These are phyloP conservation scores for Globisporangium splendens DNA, from an alignment of 352 stramenopile species.

Conservation along the genomic window DNA sequence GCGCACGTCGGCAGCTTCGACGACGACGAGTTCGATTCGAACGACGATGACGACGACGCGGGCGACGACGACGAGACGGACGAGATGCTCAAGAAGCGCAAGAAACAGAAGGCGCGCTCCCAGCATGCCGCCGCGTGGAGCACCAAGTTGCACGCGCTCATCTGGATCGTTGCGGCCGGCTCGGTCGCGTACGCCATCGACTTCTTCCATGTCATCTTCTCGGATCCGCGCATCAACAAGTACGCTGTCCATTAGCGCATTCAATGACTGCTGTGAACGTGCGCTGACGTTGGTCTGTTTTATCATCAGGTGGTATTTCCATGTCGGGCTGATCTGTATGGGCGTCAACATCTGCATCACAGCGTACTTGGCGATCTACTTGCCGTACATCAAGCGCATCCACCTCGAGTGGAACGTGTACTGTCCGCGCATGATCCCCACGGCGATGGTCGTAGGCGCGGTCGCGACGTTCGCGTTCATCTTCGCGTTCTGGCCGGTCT, in stretches of 20 bases:
- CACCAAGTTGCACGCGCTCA: constrained; percentile 66
- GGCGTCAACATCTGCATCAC: constrained; percentile 86
- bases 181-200: constrained; percentile 60
- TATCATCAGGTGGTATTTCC: constrained; percentile 86
- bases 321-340: constrained; percentile 71
- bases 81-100: constrained; percentile 22
- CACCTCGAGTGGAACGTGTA: constrained; percentile 89
- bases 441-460: constrained; percentile 68
- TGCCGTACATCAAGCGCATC: constrained; percentile 83
- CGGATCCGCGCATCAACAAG: constrained; percentile 49
- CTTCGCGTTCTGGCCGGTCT: constrained; percentile 89
- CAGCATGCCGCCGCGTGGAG: constrained; percentile 55
- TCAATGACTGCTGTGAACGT: neutral
- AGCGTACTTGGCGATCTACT: constrained; percentile 80
- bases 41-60: constrained; percentile 15
- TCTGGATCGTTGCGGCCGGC: constrained; percentile 63
- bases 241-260: constrained; percentile 7
- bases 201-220: constrained; percentile 69
- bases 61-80: constrained; percentile 38
- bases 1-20: constrained; percentile 23
- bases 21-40: constrained; percentile 22
- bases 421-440: constrained; percentile 90
- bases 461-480: constrained; percentile 75
- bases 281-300: constrained; percentile 1
- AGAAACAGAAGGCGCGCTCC: constrained; percentile 29